Conservation (phyloP, 1,284 basidiomycete genomes). For the Inonotus obliquus region DNA sequence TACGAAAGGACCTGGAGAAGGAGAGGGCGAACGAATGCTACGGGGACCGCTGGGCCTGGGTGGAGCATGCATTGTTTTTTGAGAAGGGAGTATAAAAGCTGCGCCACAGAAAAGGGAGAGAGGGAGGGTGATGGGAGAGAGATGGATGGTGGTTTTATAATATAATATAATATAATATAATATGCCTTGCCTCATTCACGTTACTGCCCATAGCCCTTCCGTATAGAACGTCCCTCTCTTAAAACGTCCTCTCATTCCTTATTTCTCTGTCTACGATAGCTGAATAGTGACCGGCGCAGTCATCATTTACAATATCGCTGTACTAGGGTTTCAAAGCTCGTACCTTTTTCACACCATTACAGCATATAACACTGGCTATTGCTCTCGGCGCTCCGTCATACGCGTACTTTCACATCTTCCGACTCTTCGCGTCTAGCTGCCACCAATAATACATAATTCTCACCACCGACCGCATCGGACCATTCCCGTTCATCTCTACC, state of each 20-base stretch:
- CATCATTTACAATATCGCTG: constrained; percentile 5
- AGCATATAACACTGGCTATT: background rate
- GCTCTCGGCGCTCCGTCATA: background rate
- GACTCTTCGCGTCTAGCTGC: background rate
- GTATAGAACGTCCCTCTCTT: background rate
- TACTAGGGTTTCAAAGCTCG: constrained; percentile 14
- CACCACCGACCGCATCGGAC: background rate
- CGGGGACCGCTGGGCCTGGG: constrained; percentile 58
- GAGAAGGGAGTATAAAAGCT: background rate
- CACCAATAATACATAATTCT: background rate
- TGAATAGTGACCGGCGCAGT: background rate
- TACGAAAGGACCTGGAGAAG: constrained; percentile 41
- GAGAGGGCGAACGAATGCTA: constrained; percentile 34
- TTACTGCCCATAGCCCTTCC: background rate
- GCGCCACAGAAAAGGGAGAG: constrained; percentile 11
- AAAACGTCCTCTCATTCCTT: background rate
- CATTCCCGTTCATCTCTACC: background rate
- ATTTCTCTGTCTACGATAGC: background rate
- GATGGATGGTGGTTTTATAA: background rate
- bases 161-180: background rate
- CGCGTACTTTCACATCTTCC: constrained; percentile 2
- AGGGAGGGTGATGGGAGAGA: background rate
- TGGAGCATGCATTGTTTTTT: constrained; percentile 23
- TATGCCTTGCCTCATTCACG: background rate
- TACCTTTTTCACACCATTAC: background rate